Base-by-base conservation (phyloP, 140 eudicot species). In the Cichorium intybus region DNA sequence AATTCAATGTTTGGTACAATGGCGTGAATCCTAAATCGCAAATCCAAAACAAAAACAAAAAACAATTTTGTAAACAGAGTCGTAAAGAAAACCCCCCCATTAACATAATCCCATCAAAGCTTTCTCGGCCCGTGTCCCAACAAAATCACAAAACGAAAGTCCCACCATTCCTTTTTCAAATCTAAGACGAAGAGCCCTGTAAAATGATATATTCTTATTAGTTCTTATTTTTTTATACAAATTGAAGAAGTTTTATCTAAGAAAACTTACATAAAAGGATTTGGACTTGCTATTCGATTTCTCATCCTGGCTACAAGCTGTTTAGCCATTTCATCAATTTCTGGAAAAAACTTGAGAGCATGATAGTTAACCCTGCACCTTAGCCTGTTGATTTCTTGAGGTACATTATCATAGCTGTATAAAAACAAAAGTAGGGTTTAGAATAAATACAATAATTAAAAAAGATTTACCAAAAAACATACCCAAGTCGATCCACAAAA, bases 81-180 rank as follows among this genome's bases (percentile, higher is more conserved):
- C n/a, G n/a, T n/a, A n/a, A n/a, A n/a, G n/a, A n/a, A n/a, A n/a
- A n/a, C n/a, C n/a, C n/a, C n/a, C n/a, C n/a, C n/a, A n/a, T n/a
- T n/a, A n/a, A n/a, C n/a, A 91, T 49, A 80, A 57, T 39, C 86
- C 92, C 98, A 92, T 92, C 60, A 88, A 63, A 54, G 85, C 87
- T 83, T 92, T 92, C 83, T 92, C 98, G 27, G 75, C 75, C 65
- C 98, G 79, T 26, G 98, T 85, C 49, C 93, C 98, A 72, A 88
- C 96, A 75, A 92, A 92, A 79, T 92, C 98, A 66, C 98, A 92
- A 76, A 92, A 92, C 5, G 98, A 92, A 60, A 92, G 87, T 45
- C 98, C 98, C 4, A 92, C 98, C 96, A 92, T 92, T 29, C 98
- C 98, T 75, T 88, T 92, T 74, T 92, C 98, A 81, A 88, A 92